Percentiles rank a stretch among this genome's conserved stretches.
These are phyloP conservation scores for Clarireedia sp. DNA, from an alignment of 2,329 filamentous ascomycete species.

Conservation along the genomic window DNA sequence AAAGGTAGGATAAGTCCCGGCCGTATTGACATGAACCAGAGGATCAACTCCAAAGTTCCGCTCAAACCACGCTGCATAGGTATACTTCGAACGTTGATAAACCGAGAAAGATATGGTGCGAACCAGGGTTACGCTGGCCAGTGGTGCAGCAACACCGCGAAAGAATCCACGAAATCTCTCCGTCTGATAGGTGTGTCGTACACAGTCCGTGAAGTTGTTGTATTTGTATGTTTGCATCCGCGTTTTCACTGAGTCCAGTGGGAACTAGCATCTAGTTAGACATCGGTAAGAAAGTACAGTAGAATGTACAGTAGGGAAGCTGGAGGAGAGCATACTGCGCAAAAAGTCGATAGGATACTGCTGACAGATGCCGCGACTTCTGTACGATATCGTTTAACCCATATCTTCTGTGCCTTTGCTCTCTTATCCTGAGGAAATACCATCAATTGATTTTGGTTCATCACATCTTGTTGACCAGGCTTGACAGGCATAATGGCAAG, in stretches of 20 bases:
- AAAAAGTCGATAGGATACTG: slow-evolving; percentile 69
- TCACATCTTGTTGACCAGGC: slow-evolving; percentile 21
- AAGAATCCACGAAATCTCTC: slow-evolving; percentile 74
- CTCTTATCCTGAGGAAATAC: slow-evolving; percentile 9
- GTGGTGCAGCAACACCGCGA: slow-evolving; percentile 71
- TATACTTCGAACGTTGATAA: slow-evolving; percentile 70
- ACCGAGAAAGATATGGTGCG: slow-evolving; percentile 73
- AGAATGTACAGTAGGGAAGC: background rate
- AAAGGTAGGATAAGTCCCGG: slow-evolving; percentile 62
- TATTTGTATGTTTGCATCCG: slow-evolving; percentile 84
- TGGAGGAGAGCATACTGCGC: slow-evolving; percentile 42
- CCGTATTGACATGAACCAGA: slow-evolving; percentile 61
- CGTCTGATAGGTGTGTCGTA: slow-evolving; percentile 64
- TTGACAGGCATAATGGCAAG: slow-evolving; percentile 35
- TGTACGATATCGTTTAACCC: slow-evolving; percentile 70
- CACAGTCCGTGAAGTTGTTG: slow-evolving; percentile 64
- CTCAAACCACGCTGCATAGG: slow-evolving; percentile 63
- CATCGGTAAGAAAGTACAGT: background rate
- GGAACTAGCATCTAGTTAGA: slow-evolving; percentile 43
- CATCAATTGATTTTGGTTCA: slow-evolving; percentile 12
- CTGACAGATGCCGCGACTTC: slow-evolving; percentile 72
- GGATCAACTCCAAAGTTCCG: slow-evolving; percentile 61
- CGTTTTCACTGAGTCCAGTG: slow-evolving; percentile 82
- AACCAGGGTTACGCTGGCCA: slow-evolving; percentile 69
- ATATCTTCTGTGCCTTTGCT: slow-evolving; percentile 35